A percentile compares a stretch with the other conserved stretches of the same genome.
These are phyloP conservation scores for Nevesoporus exiguus DNA, from an alignment of 768 basidiomycete genomes.

Conservation along the genomic window DNA sequence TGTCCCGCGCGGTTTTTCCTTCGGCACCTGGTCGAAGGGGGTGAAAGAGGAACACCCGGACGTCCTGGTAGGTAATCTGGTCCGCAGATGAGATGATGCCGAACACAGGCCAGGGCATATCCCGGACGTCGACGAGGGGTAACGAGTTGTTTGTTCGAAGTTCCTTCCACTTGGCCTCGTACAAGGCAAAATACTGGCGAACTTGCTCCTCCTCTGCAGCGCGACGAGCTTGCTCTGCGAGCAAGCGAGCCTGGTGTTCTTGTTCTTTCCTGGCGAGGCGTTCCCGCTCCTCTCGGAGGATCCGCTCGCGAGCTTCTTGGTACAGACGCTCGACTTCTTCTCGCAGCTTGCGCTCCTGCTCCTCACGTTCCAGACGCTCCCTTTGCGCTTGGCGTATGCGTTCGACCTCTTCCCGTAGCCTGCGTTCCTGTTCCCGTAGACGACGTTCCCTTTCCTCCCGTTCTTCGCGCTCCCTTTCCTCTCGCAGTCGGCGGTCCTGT, in stretches of 20 bases:
- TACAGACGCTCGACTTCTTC: slow-evolving; percentile 9
- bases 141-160: slow-evolving; percentile 25
- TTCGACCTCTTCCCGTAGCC: slow-evolving; percentile 9
- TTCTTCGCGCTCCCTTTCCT: slow-evolving; percentile 12
- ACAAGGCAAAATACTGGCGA: slow-evolving; percentile 19
- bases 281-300: slow-evolving; percentile 1
- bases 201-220: slow-evolving; percentile 6
- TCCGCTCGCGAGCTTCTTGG: slow-evolving; percentile 1
- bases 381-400: not conserved
- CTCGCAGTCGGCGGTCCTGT: slow-evolving; percentile 6
- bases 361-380: slow-evolving; percentile 12
- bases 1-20: slow-evolving; percentile 34
- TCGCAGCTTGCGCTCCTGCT: slow-evolving; percentile 1
- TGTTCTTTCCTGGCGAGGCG: slow-evolving; percentile 16
- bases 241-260: slow-evolving; percentile 20
- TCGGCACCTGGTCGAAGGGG: slow-evolving; percentile 27
- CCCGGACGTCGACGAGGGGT: slow-evolving; percentile 24
- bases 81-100: slow-evolving; percentile 13
- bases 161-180: slow-evolving; percentile 38
- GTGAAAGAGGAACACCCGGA: slow-evolving; percentile 42
- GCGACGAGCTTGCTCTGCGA: slow-evolving; percentile 19
- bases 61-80: slow-evolving; percentile 35
- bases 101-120: slow-evolving; percentile 47
- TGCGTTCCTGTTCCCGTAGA: slow-evolving; percentile 9
- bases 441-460: slow-evolving; percentile 1